A percentile compares a stretch with the other conserved stretches of the same genome.
These are phyloP conservation scores for Pharnaceum exiguum DNA, from an alignment of 148 eudicot species.

Conservation along the genomic window DNA sequence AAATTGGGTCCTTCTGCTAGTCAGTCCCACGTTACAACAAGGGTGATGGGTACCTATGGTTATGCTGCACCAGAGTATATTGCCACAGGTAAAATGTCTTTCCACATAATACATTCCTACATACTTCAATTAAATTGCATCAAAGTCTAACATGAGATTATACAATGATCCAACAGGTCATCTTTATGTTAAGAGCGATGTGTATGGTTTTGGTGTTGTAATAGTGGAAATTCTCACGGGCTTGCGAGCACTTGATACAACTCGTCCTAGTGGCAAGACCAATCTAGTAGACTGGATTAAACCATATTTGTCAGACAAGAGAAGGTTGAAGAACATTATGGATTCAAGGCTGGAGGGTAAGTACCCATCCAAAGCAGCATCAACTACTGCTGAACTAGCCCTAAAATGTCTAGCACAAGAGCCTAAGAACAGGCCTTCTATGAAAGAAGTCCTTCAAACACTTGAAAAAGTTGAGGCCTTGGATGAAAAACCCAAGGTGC, in stretches of 20 bases:
- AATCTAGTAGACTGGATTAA: conserved; percentile 64
- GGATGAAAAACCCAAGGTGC: conserved; percentile 35
- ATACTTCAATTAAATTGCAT: not conserved
- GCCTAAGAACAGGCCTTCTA: conserved; percentile 58
- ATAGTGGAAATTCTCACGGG: conserved; percentile 72
- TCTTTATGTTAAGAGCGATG: conserved; percentile 75
- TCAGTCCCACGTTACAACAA: conserved; percentile 66
- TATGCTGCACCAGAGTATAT: conserved; percentile 90
- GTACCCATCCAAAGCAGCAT: conserved; percentile 62
- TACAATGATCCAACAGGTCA: conserved; percentile 48
- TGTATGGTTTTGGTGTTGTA: conserved; percentile 81
- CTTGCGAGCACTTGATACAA: conserved; percentile 46
- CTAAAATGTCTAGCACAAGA: conserved; percentile 50
- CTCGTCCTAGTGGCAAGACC: conserved; percentile 43
- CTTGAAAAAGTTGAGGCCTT: conserved; percentile 34
- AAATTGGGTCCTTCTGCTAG: conserved; percentile 65
- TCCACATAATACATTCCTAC: not conserved
- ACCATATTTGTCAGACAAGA: conserved; percentile 45
- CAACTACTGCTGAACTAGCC: conserved; percentile 56
- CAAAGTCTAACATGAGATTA: not conserved
- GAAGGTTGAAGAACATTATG: conserved; percentile 55
- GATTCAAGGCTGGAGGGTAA: conserved; percentile 65
- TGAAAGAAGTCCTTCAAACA: conserved; percentile 62
- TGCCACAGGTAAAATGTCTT: conserved; percentile 56
- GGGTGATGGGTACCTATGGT: conserved; percentile 77